phyloP scores from a whole-genome alignment of 2,329 filamentous ascomycete species.

The Pestalotiopsis sp. region DNA sequence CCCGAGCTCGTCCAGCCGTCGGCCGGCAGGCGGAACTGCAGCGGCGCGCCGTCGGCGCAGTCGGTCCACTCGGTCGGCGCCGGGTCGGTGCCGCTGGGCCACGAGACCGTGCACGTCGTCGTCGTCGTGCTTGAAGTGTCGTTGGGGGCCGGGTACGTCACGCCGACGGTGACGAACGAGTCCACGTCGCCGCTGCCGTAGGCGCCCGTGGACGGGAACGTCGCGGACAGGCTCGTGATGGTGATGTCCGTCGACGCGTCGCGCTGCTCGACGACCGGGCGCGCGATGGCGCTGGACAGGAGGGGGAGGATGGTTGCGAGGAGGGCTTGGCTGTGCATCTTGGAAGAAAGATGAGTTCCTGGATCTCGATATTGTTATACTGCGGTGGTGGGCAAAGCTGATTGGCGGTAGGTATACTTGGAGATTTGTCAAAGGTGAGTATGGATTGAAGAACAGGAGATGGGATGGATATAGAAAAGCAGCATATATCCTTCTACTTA shows the following conservation, averaged over 20 bases:
- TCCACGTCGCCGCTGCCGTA: constrained; percentile 21
- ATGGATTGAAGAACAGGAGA: background rate
- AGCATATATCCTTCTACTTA: background rate
- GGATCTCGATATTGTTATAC: background rate
- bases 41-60: constrained; percentile 17
- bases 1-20: constrained; percentile 23
- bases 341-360: constrained; percentile 4
- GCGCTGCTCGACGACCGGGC: constrained; percentile 20
- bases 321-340: constrained; percentile 18
- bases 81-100: constrained; percentile 22
- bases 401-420: background rate
- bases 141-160: constrained; percentile 22
- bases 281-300: constrained; percentile 18
- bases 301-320: constrained; percentile 22
- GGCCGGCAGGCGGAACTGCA: constrained; percentile 25
- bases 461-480: background rate
- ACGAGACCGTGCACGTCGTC: constrained; percentile 25
- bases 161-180: constrained; percentile 21
- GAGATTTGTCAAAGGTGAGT: background rate
- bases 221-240: constrained; percentile 23
- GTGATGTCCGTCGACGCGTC: constrained; percentile 18
- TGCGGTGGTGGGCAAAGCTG: background rate
- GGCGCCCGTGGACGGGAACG: constrained; percentile 19
- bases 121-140: constrained; percentile 13
- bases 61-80: constrained; percentile 23